These are phyloP conservation scores for Fusarium sp. DNA, from an alignment of 2,329 filamentous ascomycete genomes.

Conservation along the genomic window DNA sequence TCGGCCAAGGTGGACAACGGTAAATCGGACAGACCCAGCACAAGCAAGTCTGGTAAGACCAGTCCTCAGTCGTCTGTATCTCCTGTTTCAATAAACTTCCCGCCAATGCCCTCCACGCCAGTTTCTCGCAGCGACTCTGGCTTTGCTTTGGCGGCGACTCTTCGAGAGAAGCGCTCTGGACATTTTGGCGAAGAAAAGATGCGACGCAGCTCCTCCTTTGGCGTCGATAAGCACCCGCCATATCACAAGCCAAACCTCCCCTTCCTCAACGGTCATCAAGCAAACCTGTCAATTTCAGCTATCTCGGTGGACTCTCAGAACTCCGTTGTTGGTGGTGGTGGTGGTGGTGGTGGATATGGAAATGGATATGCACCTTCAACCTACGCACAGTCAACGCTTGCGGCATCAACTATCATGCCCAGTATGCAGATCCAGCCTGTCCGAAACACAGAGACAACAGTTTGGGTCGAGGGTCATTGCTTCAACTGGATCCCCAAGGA, in stretches of 20 bases:
- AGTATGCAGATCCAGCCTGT: slow-evolving; percentile 84
- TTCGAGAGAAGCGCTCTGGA: slow-evolving; percentile 93
- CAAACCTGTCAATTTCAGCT: slow-evolving; percentile 68
- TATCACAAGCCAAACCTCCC: slow-evolving; percentile 77
- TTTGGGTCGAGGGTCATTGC: slow-evolving; percentile 88
- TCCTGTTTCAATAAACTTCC: slow-evolving; percentile 81
- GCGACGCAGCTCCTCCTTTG: slow-evolving; percentile 94
- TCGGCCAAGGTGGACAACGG: slow-evolving; percentile 75
- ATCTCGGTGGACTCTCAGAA: slow-evolving; percentile 73
- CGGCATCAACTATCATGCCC: slow-evolving; percentile 87
- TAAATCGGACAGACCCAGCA: slow-evolving; percentile 80
- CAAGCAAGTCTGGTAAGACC: slow-evolving; percentile 71
- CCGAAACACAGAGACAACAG: slow-evolving; percentile 78
- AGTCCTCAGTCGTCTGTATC: slow-evolving; percentile 75
- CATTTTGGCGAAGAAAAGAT: slow-evolving; percentile 83
- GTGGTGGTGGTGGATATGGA: slow-evolving; percentile 43
- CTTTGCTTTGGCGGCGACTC: slow-evolving; percentile 83
- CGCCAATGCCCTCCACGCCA: slow-evolving; percentile 77
- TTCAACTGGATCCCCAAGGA: slow-evolving; percentile 73
- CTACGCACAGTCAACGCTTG: slow-evolving; percentile 86
- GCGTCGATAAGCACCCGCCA: slow-evolving; percentile 75
- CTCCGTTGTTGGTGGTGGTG: slow-evolving; percentile 64
- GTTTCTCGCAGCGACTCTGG: slow-evolving; percentile 93
- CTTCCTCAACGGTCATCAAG: slow-evolving; percentile 73
- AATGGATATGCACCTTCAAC: slow-evolving; percentile 81